Evolutionary conservation across 257 asterid genomes (phyloP).

Genomic region (Verbena officinalis): DNA sequence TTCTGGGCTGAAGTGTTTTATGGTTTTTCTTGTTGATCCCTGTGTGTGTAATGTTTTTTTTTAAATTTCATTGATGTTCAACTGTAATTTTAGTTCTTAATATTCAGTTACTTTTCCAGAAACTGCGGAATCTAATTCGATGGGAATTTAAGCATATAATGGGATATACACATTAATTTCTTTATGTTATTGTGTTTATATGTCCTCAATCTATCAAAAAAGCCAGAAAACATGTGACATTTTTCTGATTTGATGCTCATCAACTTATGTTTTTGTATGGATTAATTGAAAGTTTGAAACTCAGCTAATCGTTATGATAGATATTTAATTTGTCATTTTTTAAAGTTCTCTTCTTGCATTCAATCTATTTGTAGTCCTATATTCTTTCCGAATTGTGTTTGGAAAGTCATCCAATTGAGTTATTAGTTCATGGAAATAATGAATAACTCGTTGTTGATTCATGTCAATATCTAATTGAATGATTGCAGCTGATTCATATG

Average conservation of each 20-base stretch:
- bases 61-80: neutral
- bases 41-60: neutral
- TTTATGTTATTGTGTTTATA: neutral
- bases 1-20: neutral
- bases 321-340: neutral
- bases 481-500: constrained; percentile 5
- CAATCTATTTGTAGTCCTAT: neutral
- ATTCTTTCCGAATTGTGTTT: constrained; percentile 1
- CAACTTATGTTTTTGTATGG: neutral
- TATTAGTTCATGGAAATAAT: neutral
- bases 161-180: neutral
- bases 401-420: neutral
- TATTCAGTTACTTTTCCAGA: constrained; percentile 12
- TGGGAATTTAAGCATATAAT: constrained; percentile 10
- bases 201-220: neutral
- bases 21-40: constrained; percentile 10
- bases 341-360: neutral
- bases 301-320: neutral
- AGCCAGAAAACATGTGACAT: neutral
- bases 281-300: neutral
- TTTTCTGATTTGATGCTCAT: neutral
- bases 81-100: constrained; percentile 27
- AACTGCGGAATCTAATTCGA: constrained; percentile 22
- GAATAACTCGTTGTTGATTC: neutral
- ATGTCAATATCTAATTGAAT: neutral